phyloP scores from a whole-genome alignment of 1,284 basidiomycete genomes.

The Melampsora americana region DNA sequence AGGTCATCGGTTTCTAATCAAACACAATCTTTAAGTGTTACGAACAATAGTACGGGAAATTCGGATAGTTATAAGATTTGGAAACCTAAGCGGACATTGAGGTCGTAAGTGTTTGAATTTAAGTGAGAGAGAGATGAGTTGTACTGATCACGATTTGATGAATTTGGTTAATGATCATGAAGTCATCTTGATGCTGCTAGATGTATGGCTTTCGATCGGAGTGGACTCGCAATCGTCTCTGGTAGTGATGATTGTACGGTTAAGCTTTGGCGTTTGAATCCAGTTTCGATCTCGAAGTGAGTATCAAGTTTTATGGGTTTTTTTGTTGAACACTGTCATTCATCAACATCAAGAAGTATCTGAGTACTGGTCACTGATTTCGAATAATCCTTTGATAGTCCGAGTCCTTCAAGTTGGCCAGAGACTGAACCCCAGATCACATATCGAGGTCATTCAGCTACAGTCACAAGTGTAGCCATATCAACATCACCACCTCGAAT shows the following conservation, averaged over 20 bases:
- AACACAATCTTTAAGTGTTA: background rate
- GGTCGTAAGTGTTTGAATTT: constrained; percentile 65
- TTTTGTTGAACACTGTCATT: no score
- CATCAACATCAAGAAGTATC: constrained; percentile 32
- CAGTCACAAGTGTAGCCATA: constrained; percentile 85
- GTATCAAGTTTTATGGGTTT: constrained; percentile 8
- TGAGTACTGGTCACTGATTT: constrained; percentile 44
- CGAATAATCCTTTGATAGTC: constrained; percentile 46
- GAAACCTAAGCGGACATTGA: constrained; percentile 75
- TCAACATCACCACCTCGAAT: constrained; percentile 71
- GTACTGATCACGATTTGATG: background rate
- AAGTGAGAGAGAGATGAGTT: background rate
- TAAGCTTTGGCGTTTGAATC: constrained; percentile 79
- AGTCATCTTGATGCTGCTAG: constrained; percentile 92
- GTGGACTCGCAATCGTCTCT: constrained; percentile 75
- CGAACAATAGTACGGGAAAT: constrained; percentile 2
- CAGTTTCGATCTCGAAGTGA: constrained; percentile 35
- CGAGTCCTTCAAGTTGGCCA: constrained; percentile 45
- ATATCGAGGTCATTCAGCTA: constrained; percentile 83
- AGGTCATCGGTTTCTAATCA: constrained; percentile 1
- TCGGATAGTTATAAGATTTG: constrained; percentile 62
- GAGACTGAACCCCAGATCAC: constrained; percentile 88
- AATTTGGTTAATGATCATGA: constrained; percentile 37
- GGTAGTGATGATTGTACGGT: constrained; percentile 93
- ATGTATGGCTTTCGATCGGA: constrained; percentile 80